These are phyloP conservation scores for Verticillium albo-atrum DNA, from an alignment of 2,329 filamentous ascomycete genomes.

Conservation along the genomic window DNA sequence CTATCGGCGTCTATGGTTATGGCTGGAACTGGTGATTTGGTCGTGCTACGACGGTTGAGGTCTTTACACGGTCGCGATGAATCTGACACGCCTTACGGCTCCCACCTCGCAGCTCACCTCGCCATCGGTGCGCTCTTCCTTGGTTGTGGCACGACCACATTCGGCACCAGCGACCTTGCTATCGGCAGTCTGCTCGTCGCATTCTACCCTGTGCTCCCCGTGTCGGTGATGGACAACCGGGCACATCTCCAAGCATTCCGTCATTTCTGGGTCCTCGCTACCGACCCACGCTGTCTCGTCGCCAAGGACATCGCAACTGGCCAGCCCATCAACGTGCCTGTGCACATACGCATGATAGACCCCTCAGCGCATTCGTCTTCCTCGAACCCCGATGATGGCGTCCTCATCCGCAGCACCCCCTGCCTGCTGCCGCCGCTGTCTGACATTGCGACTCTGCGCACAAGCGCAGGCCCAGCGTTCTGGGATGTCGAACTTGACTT, in stretches of 20 bases:
- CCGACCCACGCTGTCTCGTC: constrained; percentile 83
- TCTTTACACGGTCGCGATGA: constrained; percentile 85
- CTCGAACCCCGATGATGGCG: constrained; percentile 8
- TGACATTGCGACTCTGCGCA: constrained; percentile 55
- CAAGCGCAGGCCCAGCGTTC: constrained; percentile 60
- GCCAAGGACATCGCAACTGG: constrained; percentile 82
- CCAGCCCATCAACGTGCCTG: constrained; percentile 69
- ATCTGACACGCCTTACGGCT: constrained; percentile 81
- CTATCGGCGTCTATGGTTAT: constrained; percentile 84
- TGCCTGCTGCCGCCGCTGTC: constrained; percentile 62
- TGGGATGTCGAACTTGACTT: constrained; percentile 84
- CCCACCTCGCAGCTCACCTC: constrained; percentile 87
- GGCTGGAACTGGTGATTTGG: constrained; percentile 89
- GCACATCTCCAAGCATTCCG: constrained; percentile 94
- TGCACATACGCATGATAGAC: constrained; percentile 58
- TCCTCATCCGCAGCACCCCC: constrained; percentile 45
- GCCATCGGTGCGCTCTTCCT: constrained; percentile 89
- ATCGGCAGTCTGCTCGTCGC: constrained; percentile 82
- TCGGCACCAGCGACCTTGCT: constrained; percentile 82
- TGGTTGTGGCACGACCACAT: constrained; percentile 87
- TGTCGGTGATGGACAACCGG: constrained; percentile 85
- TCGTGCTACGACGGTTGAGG: constrained; percentile 78
- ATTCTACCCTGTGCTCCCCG: constrained; percentile 92
- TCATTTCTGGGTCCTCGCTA: constrained; percentile 94
- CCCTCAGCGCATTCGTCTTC: constrained; percentile 23